phyloP scores from a whole-genome alignment of 805 yeast genomes.

The Saccharomycopsis olivae region DNA sequence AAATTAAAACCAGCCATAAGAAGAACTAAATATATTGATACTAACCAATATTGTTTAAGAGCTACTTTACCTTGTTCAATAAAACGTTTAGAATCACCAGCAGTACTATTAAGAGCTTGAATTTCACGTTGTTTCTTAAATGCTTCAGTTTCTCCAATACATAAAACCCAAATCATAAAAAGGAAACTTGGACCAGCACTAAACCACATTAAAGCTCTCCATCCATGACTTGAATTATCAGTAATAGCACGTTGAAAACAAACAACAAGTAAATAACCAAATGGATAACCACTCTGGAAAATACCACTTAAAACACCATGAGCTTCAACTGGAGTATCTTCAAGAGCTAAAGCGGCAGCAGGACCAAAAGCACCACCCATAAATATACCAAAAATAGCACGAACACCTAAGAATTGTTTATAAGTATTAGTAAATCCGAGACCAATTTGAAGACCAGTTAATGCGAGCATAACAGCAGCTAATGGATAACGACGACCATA shows the following conservation, averaged over 20 bases:
- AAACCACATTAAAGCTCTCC: conserved; percentile 71
- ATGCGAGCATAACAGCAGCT: conserved; percentile 33
- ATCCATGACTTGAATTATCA: conserved; percentile 38
- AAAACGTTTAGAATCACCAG: conserved; percentile 1
- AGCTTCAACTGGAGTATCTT: conserved; percentile 49
- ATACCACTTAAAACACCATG: conserved; percentile 54
- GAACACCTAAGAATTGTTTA: conserved; percentile 46
- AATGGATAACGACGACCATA: conserved; percentile 55
- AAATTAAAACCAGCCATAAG: conserved; percentile 63
- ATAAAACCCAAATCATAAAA: conserved; percentile 45
- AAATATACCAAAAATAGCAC: conserved; percentile 50
- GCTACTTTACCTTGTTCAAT: conserved; percentile 22
- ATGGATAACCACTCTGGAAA: conserved; percentile 46
- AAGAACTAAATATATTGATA: conserved; percentile 44
- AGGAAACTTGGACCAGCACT: conserved; percentile 54
- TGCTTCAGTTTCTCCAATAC: conserved; percentile 52
- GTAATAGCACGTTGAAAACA: conserved; percentile 55
- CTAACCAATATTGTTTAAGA: conserved; percentile 46
- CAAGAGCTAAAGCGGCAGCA: conserved; percentile 55
- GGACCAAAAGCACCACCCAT: conserved; percentile 57
- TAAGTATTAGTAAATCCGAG: conserved; percentile 51
- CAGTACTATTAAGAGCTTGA: conserved; percentile 14
- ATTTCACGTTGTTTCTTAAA: conserved; percentile 28
- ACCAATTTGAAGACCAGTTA: conserved; percentile 48
- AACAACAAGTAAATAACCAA: conserved; percentile 57